phyloP scores from a whole-genome alignment of 306 rosid species.

The Castanea sativa region DNA sequence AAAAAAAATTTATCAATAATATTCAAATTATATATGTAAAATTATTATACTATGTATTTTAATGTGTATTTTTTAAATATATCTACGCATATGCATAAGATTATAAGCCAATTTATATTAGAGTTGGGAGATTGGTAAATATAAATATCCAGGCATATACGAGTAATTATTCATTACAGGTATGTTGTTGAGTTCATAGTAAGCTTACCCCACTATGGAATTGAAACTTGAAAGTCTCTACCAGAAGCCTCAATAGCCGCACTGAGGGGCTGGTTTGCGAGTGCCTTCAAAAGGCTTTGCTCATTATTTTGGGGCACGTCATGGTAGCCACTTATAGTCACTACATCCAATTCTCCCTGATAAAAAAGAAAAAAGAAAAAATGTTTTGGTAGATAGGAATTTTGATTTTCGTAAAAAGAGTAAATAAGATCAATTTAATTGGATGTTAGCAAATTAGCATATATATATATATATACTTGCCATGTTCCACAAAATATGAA shows the following conservation, averaged over 20 bases:
- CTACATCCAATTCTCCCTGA: slow-evolving; percentile 54
- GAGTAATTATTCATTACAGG: no score
- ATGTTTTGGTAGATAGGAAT: no score
- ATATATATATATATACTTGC: no score
- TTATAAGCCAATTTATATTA: background rate
- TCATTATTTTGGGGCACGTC: slow-evolving; percentile 84
- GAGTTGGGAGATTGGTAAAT: background rate
- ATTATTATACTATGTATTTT: no score
- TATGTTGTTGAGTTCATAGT: background rate
- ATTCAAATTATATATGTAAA: no score
- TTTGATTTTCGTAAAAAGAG: no score
- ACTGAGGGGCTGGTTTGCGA: slow-evolving; percentile 87
- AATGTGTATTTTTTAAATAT: no score
- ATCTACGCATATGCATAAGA: no score
- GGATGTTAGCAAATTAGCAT: no score
- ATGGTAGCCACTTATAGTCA: slow-evolving; percentile 72
- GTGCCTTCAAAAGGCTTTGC: slow-evolving; percentile 74
- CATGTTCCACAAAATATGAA: no score
- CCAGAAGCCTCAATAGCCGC: slow-evolving; percentile 83
- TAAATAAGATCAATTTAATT: no score
- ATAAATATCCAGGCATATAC: background rate
- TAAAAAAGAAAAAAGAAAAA: background rate
- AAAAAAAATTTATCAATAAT: no score
- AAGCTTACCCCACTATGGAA: slow-evolving; percentile 75
- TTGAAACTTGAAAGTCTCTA: slow-evolving; percentile 63